A percentile compares a stretch with the other conserved stretches of the same genome.
Conservation (phyloP, 192 early-diverging fungal genomes). For the Paraglomus brasilianum region DNA sequence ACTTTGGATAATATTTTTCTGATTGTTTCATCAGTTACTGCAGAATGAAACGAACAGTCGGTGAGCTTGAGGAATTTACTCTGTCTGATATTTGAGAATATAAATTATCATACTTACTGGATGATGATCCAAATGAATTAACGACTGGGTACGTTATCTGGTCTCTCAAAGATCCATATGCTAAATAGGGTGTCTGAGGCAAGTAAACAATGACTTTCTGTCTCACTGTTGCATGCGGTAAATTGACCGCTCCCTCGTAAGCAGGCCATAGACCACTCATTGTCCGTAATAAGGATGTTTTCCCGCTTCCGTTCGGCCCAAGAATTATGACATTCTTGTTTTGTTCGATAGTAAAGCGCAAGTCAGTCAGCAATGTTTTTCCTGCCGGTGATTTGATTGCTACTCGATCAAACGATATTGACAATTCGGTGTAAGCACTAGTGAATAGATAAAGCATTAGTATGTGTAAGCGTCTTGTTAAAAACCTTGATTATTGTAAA, state of each 20-base stretch:
- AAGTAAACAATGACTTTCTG: conserved; percentile 51
- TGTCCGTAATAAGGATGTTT: conserved; percentile 76
- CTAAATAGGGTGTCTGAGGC: conserved; percentile 66
- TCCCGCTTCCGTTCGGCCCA: conserved; percentile 82
- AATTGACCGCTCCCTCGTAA: conserved; percentile 45
- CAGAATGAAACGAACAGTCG: conserved; percentile 21
- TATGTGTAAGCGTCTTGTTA: not conserved
- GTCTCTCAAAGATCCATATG: conserved; percentile 60
- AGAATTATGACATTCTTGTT: conserved; percentile 65
- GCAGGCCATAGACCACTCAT: conserved; percentile 77
- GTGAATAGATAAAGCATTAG: not conserved
- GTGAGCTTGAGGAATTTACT: conserved; percentile 32
- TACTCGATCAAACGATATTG: conserved; percentile 42
- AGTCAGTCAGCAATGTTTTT: conserved; percentile 41
- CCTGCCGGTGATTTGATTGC: conserved; percentile 35
- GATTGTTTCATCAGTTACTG: conserved; percentile 50
- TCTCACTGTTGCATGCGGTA: conserved; percentile 23
- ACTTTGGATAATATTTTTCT: conserved; percentile 36
- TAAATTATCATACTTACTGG: conserved; percentile 33
- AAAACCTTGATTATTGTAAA: not conserved
- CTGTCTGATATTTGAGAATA: conserved; percentile 33
- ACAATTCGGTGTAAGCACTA: conserved; percentile 16
- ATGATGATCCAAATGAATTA: conserved; percentile 35
- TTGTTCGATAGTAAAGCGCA: conserved; percentile 47
- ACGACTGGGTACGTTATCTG: conserved; percentile 63